These are phyloP conservation scores for Epichloe elymi DNA, from an alignment of 2,329 filamentous ascomycete genomes.

Conservation along the genomic window DNA sequence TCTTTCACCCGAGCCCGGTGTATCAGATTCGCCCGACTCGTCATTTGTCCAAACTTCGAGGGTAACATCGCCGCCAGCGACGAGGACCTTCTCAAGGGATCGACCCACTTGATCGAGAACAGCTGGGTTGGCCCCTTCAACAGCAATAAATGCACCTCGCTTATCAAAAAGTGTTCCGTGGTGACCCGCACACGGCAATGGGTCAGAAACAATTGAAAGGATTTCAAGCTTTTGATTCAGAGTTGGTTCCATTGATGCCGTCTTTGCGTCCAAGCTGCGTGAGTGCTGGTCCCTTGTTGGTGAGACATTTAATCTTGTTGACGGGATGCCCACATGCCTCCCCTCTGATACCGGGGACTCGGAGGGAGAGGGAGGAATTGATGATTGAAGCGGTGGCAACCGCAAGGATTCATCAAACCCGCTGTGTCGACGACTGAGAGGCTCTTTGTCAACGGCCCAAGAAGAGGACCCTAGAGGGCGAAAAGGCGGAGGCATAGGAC, in stretches of 20 bases:
- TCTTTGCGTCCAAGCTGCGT: conserved; percentile 21
- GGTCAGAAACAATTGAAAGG: conserved; percentile 61
- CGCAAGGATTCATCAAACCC: conserved; percentile 41
- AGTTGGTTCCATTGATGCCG: conserved; percentile 36
- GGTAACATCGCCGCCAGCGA: conserved; percentile 25
- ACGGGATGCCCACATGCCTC: conserved; percentile 15
- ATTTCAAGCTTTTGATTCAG: conserved; percentile 66
- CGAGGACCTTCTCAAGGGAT: conserved; percentile 51
- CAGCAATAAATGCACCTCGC: conserved; percentile 68
- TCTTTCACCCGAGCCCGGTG: conserved; percentile 1
- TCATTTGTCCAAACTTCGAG: conserved; percentile 33
- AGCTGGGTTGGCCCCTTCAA: conserved; percentile 59
- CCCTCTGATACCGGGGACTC: conserved; percentile 14
- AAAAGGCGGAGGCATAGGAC: conserved; percentile 42
- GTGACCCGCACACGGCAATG: conserved; percentile 33
- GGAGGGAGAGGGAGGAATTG: conserved; percentile 19
- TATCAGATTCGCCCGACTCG: neutral
- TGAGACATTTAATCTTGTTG: conserved; percentile 13
- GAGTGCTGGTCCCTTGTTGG: conserved; percentile 1
- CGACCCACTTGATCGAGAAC: conserved; percentile 44
- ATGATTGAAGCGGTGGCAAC: conserved; percentile 39
- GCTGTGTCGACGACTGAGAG: conserved; percentile 25
- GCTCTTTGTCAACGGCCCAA: conserved; percentile 18
- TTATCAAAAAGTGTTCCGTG: conserved; percentile 23
- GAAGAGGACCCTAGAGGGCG: conserved; percentile 23